A percentile compares a stretch with the other conserved stretches of the same genome.
Evolutionary conservation across 371 early-diverging fungal genomes (phyloP).

Genomic region (Coemansia linderi): DNA sequence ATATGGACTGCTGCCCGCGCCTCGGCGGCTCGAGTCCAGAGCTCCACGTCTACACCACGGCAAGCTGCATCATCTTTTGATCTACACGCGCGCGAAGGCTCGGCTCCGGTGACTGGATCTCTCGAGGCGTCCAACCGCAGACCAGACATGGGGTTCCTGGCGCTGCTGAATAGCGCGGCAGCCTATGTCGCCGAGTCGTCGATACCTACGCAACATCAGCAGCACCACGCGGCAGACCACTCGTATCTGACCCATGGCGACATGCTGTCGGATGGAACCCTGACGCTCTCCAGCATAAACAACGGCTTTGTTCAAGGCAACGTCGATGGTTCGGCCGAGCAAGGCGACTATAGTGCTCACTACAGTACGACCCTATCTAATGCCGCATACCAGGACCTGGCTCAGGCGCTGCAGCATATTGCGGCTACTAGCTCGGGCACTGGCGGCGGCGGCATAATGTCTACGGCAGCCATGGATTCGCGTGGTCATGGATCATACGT

Average conservation of each 20-base stretch:
- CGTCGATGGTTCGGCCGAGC: background rate
- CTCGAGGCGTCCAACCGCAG: constrained; percentile 18
- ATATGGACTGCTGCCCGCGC: constrained; percentile 18
- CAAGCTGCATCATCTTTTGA: constrained; percentile 15
- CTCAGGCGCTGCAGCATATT: constrained; percentile 48
- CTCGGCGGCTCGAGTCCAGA: constrained; percentile 22
- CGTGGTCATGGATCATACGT: background rate
- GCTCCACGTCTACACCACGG: constrained; percentile 40
- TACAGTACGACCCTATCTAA: constrained; percentile 25
- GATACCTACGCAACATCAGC: constrained; percentile 7
- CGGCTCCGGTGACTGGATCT: constrained; percentile 33
- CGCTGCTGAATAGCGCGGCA: constrained; percentile 46
- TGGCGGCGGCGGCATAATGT: background rate
- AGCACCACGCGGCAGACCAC: constrained; percentile 15
- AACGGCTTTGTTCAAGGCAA: constrained; percentile 10
- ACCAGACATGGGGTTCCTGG: constrained; percentile 46
- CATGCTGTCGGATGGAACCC: constrained; percentile 17
- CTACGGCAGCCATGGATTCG: constrained; percentile 7
- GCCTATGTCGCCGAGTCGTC: constrained; percentile 44
- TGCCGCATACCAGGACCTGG: constrained; percentile 40
- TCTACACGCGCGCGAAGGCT: constrained; percentile 31
- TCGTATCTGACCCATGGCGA: constrained; percentile 28
- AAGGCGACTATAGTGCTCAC: constrained; percentile 21
- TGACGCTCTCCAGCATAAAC: constrained; percentile 31
- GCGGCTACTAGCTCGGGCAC: constrained; percentile 28